Conservation (phyloP, 495 filamentous ascomycete species). For the Thozetella sp. region DNA sequence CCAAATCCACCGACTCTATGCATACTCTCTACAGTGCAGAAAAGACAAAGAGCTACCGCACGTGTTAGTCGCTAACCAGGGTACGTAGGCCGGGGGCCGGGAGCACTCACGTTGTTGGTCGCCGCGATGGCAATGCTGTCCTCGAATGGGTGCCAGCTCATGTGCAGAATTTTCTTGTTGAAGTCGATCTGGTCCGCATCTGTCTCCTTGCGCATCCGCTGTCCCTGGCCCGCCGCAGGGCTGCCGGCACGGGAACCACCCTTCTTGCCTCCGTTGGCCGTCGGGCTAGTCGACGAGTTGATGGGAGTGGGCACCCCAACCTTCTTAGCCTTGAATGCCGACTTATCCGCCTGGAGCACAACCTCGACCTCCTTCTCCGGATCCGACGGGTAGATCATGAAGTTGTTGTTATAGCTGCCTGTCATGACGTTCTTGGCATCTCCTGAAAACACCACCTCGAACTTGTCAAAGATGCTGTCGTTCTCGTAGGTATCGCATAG, state of each 20-base stretch:
- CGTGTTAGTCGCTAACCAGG: constrained; percentile 16
- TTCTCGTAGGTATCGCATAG: constrained; percentile 99
- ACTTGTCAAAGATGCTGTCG: constrained; percentile 99
- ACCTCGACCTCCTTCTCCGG: constrained; percentile 95
- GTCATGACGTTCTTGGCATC: constrained; percentile 99
- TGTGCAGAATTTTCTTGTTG: constrained; percentile 99
- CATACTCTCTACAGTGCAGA: constrained; percentile 74
- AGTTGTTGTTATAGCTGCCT: constrained; percentile 99
- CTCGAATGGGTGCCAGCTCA: constrained; percentile 99
- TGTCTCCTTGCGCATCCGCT: constrained; percentile 97
- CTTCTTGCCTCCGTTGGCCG: constrained; percentile 76
- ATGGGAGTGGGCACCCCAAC: constrained; percentile 97
- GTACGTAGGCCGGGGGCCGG: neutral
- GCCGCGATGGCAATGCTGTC: constrained; percentile 99
- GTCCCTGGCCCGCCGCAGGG: constrained; percentile 82
- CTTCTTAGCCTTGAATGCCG: constrained; percentile 99
- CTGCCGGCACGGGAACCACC: constrained; percentile 84
- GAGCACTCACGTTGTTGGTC: constrained; percentile 94
- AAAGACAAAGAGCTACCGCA: constrained; percentile 88
- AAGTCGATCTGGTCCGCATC: constrained; percentile 99
- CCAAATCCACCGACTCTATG: neutral
- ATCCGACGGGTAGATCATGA: constrained; percentile 99
- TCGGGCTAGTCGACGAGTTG: constrained; percentile 74
- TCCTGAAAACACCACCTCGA: constrained; percentile 98
- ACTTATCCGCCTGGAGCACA: constrained; percentile 96